Percentiles rank a stretch among this genome's conserved stretches.
These are phyloP conservation scores for Arthroderma sp. DNA, from an alignment of 2,329 filamentous ascomycete genomes.

Conservation along the genomic window DNA sequence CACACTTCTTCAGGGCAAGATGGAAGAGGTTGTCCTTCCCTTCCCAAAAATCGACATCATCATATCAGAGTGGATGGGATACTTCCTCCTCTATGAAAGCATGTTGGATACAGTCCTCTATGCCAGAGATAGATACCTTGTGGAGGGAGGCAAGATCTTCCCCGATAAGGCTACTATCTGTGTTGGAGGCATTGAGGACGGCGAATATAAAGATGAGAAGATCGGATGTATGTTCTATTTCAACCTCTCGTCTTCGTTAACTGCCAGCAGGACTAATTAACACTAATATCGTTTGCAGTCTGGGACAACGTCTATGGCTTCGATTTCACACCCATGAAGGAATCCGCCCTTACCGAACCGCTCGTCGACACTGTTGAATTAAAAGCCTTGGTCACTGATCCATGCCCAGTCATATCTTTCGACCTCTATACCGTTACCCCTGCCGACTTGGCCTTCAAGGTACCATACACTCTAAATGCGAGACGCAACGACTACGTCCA, in stretches of 20 bases:
- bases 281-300: slow-evolving; percentile 42
- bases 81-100: slow-evolving; percentile 96
- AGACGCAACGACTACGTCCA: slow-evolving; percentile 92
- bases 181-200: slow-evolving; percentile 92
- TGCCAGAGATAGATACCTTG: slow-evolving; percentile 83
- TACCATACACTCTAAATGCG: slow-evolving; percentile 60
- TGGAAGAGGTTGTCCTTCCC: slow-evolving; percentile 93
- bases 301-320: slow-evolving; percentile 99
- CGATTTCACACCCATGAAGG: slow-evolving; percentile 87
- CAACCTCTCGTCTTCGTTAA: too few species aligned
- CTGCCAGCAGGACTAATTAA: too few species aligned
- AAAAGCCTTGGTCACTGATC: slow-evolving; percentile 93
- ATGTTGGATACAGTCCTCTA: slow-evolving; percentile 98
- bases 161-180: slow-evolving; percentile 98
- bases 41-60: slow-evolving; percentile 98
- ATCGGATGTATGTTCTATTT: slow-evolving; percentile 70
- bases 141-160: slow-evolving; percentile 83
- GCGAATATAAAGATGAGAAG: slow-evolving; percentile 99
- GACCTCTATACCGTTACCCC: slow-evolving; percentile 85
- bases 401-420: slow-evolving; percentile 67
- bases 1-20: slow-evolving; percentile 95
- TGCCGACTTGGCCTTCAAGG: slow-evolving; percentile 70
- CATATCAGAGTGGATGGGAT: slow-evolving; percentile 99
- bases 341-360: slow-evolving; percentile 84
- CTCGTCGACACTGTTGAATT: slow-evolving; percentile 96